Conservation (phyloP, 2,329 filamentous ascomycete species). For the Penicillium frequentans region DNA sequence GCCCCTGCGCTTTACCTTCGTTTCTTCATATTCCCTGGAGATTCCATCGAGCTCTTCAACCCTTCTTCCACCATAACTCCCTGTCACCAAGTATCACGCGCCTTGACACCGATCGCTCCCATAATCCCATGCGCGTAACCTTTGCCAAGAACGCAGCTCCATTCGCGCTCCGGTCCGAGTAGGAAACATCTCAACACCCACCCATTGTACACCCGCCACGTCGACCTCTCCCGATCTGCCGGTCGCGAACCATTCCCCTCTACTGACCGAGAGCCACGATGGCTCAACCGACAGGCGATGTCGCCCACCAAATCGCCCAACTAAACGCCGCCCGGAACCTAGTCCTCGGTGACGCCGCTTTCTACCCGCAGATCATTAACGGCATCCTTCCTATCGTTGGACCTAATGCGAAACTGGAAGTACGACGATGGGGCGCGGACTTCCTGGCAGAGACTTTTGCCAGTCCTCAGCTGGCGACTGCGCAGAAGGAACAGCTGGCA, state of each 20-base stretch:
- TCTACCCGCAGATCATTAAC: slow-evolving; percentile 89
- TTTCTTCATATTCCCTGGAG: slow-evolving; percentile 4
- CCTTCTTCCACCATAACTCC: not conserved
- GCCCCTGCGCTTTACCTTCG: slow-evolving; percentile 14
- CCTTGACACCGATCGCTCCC: not conserved
- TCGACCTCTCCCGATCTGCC: not conserved
- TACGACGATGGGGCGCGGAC: slow-evolving; percentile 93
- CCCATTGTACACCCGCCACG: slow-evolving; percentile 4
- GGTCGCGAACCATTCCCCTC: slow-evolving; percentile 11
- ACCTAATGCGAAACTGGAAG: slow-evolving; percentile 69
- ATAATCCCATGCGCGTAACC: slow-evolving; percentile 7
- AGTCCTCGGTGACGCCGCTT: slow-evolving; percentile 79
- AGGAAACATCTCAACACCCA: slow-evolving; percentile 2
- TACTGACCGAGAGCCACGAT: slow-evolving; percentile 42
- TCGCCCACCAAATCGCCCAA: slow-evolving; percentile 78
- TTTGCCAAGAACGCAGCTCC: slow-evolving; percentile 7
- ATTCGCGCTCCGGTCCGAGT: slow-evolving; percentile 7
- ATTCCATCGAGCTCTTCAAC: not conserved
- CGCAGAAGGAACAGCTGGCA: slow-evolving; percentile 78
- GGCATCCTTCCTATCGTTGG: slow-evolving; percentile 91
- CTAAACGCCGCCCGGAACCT: slow-evolving; percentile 88
- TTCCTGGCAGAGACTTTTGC: slow-evolving; percentile 96
- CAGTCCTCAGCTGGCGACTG: slow-evolving; percentile 74
- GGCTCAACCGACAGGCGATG: slow-evolving; percentile 56
- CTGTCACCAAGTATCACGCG: not conserved